A percentile compares a stretch with the other conserved stretches of the same genome.
Conservation (phyloP, 192 early-diverging fungal species). For the Entomortierella beljakovae region DNA sequence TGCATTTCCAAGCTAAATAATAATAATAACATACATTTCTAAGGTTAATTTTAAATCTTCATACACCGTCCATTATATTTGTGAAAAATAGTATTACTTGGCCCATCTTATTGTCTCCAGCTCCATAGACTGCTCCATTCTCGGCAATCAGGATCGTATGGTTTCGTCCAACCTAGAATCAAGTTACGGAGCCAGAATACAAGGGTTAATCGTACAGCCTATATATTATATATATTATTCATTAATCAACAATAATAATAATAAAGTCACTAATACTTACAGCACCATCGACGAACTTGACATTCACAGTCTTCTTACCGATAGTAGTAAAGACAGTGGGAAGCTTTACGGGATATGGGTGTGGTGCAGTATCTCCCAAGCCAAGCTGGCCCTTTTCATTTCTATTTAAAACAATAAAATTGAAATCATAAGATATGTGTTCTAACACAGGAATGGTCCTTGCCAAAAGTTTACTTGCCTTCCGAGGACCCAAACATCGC, state of each 20-base stretch:
- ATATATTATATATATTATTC: no score
- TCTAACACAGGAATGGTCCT: no score
- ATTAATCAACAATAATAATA: not conserved
- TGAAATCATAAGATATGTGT: not conserved
- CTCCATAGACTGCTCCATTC: slow-evolving; percentile 57
- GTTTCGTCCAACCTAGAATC: slow-evolving; percentile 50
- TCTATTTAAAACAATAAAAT: slow-evolving; percentile 19
- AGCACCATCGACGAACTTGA: slow-evolving; percentile 58
- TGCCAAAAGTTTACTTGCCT: slow-evolving; percentile 24
- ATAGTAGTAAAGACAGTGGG: slow-evolving; percentile 41
- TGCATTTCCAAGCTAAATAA: slow-evolving; percentile 42
- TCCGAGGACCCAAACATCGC: slow-evolving; percentile 58
- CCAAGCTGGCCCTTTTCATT: slow-evolving; percentile 62
- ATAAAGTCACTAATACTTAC: slow-evolving; percentile 18
- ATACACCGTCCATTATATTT: no score
- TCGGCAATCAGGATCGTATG: slow-evolving; percentile 60
- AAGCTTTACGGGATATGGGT: slow-evolving; percentile 52
- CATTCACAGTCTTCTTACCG: slow-evolving; percentile 36
- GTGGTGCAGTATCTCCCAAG: slow-evolving; percentile 35
- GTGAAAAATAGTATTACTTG: slow-evolving; percentile 57
- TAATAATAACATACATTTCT: not conserved
- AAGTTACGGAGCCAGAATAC: no score
- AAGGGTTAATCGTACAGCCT: no score
- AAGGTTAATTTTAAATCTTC: no score
- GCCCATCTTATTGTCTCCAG: slow-evolving; percentile 62